Conservation (phyloP, 2,329 filamentous ascomycete species). For the Drechslera avenae region DNA sequence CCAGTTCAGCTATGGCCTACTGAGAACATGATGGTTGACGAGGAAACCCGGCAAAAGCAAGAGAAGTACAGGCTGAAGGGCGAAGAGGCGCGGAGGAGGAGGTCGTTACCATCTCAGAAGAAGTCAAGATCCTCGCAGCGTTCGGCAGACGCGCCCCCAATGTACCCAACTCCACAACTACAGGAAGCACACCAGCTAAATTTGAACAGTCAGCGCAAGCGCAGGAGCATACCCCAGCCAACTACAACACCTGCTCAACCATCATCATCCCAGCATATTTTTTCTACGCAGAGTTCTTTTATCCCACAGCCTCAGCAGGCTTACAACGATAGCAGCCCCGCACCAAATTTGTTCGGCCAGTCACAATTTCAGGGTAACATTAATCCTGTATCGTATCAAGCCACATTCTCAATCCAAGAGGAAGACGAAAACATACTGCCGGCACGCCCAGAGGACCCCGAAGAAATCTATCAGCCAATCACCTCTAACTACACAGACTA, state of each 20-base stretch:
- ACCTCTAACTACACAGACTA: conserved; percentile 26
- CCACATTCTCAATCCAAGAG: too few species aligned
- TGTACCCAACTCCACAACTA: too few species aligned
- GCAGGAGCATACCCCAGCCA: neutral
- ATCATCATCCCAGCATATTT: neutral
- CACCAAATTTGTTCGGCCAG: too few species aligned
- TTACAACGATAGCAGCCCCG: neutral
- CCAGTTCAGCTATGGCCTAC: conserved; percentile 24
- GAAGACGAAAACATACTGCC: neutral
- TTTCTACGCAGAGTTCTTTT: neutral
- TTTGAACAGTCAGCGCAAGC: neutral
- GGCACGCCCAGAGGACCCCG: conserved; percentile 1
- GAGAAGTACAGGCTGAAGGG: conserved; percentile 4
- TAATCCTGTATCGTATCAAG: too few species aligned
- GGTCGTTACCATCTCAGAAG: neutral
- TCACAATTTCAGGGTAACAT: too few species aligned
- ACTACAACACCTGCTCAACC: neutral
- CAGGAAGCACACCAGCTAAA: too few species aligned
- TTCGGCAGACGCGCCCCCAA: neutral
- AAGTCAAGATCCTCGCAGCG: neutral
- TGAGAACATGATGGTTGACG: conserved; percentile 3
- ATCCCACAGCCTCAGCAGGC: neutral
- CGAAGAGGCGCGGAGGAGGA: neutral
- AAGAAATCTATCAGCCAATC: conserved; percentile 19
- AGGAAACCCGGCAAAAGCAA: conserved; percentile 8